Percentiles rank a stretch among this genome's conserved stretches.
Conservation (phyloP, 257 asterid species). For the Eucommia ulmoides region DNA sequence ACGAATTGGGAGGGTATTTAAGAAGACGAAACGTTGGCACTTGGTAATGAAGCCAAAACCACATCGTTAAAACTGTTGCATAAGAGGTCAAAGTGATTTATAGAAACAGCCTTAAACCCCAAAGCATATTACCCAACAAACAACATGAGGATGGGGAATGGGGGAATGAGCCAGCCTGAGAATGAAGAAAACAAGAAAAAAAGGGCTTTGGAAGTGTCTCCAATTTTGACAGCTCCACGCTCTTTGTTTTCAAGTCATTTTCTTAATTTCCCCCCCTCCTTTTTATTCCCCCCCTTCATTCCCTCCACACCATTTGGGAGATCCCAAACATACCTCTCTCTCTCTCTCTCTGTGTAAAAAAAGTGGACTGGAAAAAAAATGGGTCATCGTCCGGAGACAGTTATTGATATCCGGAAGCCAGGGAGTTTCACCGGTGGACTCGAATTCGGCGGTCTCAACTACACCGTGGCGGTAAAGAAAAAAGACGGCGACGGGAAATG, state of each 20-base stretch:
- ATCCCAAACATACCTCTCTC: neutral
- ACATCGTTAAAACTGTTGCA: neutral
- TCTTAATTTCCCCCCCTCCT: conserved; percentile 9
- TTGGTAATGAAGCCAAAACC: neutral
- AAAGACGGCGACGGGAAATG: conserved; percentile 42
- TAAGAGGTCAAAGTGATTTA: neutral
- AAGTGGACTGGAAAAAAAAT: conserved; percentile 11
- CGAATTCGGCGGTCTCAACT: conserved; percentile 45
- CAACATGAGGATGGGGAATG: neutral
- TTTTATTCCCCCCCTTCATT: conserved; percentile 14
- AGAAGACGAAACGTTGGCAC: no score
- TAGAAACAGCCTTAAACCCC: neutral
- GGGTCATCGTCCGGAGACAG: conserved; percentile 26
- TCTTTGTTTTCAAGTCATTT: conserved; percentile 11
- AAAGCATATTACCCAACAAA: neutral
- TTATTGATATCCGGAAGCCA: conserved; percentile 46
- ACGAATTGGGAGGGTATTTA: no score
- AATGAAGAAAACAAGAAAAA: conserved; percentile 42
- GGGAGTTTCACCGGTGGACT: conserved; percentile 40
- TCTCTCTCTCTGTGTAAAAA: neutral
- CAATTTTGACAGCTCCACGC: conserved; percentile 11
- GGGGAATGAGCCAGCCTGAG: neutral
- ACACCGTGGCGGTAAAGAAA: conserved; percentile 39
- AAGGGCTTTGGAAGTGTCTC: conserved; percentile 37
- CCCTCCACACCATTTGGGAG: conserved; percentile 16